A percentile compares a stretch with the other conserved stretches of the same genome.
These are phyloP conservation scores for Blepharisma undulans DNA, from an alignment of 169 alveolate species.

Conservation along the genomic window DNA sequence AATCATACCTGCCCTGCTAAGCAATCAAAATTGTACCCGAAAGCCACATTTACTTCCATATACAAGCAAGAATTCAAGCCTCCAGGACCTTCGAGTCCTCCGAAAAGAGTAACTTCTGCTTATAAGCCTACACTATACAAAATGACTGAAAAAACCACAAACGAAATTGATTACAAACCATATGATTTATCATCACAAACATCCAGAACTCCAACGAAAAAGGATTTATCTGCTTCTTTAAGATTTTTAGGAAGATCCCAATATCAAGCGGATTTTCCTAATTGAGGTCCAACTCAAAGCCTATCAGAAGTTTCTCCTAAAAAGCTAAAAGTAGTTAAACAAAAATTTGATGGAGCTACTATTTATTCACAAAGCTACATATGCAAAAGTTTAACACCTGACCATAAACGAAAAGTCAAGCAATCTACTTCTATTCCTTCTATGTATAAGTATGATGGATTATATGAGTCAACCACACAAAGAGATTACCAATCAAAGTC, in stretches of 20 bases:
- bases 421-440: not conserved
- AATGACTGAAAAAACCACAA: not conserved
- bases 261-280: not conserved
- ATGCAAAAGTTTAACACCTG: not conserved
- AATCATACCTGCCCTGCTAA: slow-evolving; percentile 17
- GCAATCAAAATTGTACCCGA: not conserved
- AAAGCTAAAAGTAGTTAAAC: not conserved
- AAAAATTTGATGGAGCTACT: not conserved
- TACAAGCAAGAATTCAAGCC: slow-evolving; percentile 18
- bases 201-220: not conserved
- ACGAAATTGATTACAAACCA: not conserved
- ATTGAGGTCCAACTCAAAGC: not conserved
- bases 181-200: not conserved
- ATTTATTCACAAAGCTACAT: not conserved
- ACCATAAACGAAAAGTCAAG: not conserved
- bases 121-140: not conserved
- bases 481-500: not conserved
- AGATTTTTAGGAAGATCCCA: not conserved
- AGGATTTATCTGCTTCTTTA: not conserved
- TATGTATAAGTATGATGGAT: not conserved
- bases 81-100: not conserved
- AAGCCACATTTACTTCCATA: not conserved
- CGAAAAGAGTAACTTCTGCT: not conserved
- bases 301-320: not conserved
- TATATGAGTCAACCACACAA: not conserved